Base-by-base conservation (phyloP, 441 rosid genomes). In the Adansonia rubrostipa region DNA sequence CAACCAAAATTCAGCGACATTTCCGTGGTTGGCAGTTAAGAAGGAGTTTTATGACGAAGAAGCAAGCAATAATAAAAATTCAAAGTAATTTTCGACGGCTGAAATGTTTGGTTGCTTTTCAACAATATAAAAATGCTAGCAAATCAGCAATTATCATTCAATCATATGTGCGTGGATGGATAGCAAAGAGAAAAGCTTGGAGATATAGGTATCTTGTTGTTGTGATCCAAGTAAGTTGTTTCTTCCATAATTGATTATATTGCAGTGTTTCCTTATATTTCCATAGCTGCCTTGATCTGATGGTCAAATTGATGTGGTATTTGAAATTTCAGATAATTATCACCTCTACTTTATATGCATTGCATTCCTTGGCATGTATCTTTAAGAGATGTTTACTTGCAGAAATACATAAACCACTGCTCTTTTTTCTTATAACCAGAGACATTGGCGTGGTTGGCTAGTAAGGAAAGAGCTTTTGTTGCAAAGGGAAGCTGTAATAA, bases 361-460 rank as follows among this genome's bases (percentile, higher is more conserved):
- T 48, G 11, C 73, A 22, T 69, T 48, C 36, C 42, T 22, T 47
- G 13, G 73, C 57, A 69, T 48, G 10, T 6, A 10, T 71, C 20
- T 71, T 63, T 54, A 9, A 15, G n/a, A 54, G 60, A 70, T 48
- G 60, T 75, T 71, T 28, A 36, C 22, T 64, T 47, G 42, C 17
- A 22, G 63, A 57, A 54, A 42, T 53, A 47, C 56, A 67, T 54
- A 42, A 19, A 48, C 28, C 64, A 67, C 56, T 56, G 3, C 44
- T 24, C 36, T 60, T 73, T 71, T 71, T 68, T 47, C 65, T 65
- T 76, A 73, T 69, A 64, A 54, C 48, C 85, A 95, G 95, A 86
- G 89, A 83, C 71, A 76, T 70, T 89, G 80, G 78, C 93, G 90
- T 66, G 91, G 91, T 80, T 87, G 93, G 93, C 69, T 91, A 79